These are phyloP conservation scores for Sporopachydermia lactativora DNA, from an alignment of 805 yeast genomes.

Conservation along the genomic window DNA sequence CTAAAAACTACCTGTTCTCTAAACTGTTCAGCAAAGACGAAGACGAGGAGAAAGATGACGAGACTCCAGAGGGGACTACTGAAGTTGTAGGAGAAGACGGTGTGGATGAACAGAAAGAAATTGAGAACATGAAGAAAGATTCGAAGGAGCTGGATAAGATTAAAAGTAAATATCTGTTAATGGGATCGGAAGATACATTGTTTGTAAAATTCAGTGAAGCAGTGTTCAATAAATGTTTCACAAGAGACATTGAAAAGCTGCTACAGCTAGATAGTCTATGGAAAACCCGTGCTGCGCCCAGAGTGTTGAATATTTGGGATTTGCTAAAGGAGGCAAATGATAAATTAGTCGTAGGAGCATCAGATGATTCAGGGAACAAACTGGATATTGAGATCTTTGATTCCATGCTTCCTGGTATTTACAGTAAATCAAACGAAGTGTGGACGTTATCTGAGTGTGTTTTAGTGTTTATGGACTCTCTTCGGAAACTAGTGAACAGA, in stretches of 20 bases:
- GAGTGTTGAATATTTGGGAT: conserved; percentile 32
- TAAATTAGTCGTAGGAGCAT: conserved; percentile 3
- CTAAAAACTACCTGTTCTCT: conserved; percentile 75
- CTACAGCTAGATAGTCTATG: conserved; percentile 60
- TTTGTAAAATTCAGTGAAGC: conserved; percentile 18
- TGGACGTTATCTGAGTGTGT: conserved; percentile 59
- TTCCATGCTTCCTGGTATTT: conserved; percentile 15
- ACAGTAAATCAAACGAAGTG: conserved; percentile 13
- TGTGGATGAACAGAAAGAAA: conserved; percentile 31
- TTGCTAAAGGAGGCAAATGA: conserved; percentile 12
- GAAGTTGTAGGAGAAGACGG: conserved; percentile 34
- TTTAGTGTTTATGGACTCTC: conserved; percentile 37
- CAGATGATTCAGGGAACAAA: conserved; percentile 6
- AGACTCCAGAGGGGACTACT: conserved; percentile 9
- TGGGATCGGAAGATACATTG: conserved; percentile 18
- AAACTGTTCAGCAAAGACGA: conserved; percentile 51
- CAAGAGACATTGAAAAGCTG: conserved; percentile 67
- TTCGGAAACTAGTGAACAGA: conserved; percentile 32
- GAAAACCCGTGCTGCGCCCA: conserved; percentile 60
- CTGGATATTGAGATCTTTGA: conserved; percentile 14
- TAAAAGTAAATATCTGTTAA: conserved; percentile 15
- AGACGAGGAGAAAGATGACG: conserved; percentile 17
- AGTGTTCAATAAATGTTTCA: conserved; percentile 48
- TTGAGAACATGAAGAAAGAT: conserved; percentile 20
- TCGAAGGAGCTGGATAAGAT: conserved; percentile 21